These are phyloP conservation scores for Aphanomyces stellatus DNA, from an alignment of 352 stramenopile genomes.

Conservation along the genomic window DNA sequence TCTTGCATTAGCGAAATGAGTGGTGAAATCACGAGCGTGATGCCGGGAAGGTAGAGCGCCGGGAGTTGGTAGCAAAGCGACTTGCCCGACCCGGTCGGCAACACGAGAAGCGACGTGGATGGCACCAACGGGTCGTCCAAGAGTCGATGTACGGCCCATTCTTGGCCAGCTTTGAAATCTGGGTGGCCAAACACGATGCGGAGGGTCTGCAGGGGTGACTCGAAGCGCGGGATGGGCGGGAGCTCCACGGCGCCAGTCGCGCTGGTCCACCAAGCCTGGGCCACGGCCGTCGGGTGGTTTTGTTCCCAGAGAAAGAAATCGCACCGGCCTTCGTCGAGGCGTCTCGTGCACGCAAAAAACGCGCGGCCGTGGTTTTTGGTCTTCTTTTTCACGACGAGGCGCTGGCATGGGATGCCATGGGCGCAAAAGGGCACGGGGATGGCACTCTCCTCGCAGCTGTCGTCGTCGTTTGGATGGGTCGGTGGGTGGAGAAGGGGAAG, in stretches of 20 bases:
- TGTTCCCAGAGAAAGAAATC: conserved; percentile 82
- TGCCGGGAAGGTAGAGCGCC: conserved; percentile 64
- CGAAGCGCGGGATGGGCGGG: conserved; percentile 3
- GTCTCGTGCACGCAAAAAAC: conserved; percentile 66
- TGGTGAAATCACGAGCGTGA: conserved; percentile 90
- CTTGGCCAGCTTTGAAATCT: conserved; percentile 64
- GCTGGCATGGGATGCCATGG: conserved; percentile 48
- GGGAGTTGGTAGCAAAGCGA: conserved; percentile 97
- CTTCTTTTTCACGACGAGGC: conserved; percentile 74
- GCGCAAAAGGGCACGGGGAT: conserved; percentile 47
- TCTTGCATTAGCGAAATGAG: conserved; percentile 92
- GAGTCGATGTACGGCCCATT: conserved; percentile 77
- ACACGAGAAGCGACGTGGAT: conserved; percentile 82
- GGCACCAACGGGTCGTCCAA: conserved; percentile 33
- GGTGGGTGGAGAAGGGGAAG: neutral
- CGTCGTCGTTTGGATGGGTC: neutral
- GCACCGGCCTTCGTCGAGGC: conserved; percentile 68
- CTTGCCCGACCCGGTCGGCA: conserved; percentile 97
- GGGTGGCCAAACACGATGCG: conserved; percentile 79
- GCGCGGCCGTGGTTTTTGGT: conserved; percentile 66
- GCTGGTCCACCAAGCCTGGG: neutral
- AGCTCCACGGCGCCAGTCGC: neutral
- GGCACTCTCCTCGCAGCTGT: neutral
- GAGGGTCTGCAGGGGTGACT: conserved; percentile 22
- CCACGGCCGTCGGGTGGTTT: conserved; percentile 39